A percentile compares a stretch with the other conserved stretches of the same genome.
phyloP scores from a whole-genome alignment of 1,284 basidiomycete species.

The Irpex lacteus region DNA sequence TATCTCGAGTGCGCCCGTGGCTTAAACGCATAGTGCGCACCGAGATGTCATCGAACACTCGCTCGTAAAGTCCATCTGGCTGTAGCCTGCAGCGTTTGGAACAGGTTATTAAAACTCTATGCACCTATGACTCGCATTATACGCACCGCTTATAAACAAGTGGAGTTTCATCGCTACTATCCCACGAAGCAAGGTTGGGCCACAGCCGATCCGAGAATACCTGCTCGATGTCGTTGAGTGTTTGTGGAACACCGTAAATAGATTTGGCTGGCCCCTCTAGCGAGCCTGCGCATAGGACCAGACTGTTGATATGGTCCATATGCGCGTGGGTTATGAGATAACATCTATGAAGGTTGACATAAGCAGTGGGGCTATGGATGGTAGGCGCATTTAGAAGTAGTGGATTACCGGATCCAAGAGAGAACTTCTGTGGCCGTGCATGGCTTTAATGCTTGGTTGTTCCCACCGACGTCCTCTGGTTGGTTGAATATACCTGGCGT shows the following conservation, averaged over 20 bases:
- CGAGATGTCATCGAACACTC: conserved; percentile 53
- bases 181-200: conserved; percentile 80
- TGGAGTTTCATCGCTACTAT: conserved; percentile 55
- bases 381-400: background rate
- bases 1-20: conserved; percentile 56
- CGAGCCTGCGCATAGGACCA: conserved; percentile 75
- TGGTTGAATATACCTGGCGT: conserved; percentile 52
- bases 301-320: conserved; percentile 76
- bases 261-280: conserved; percentile 59
- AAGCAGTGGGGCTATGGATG: background rate
- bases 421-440: conserved; percentile 53
- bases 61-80: conserved; percentile 46
- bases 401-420: conserved; percentile 50
- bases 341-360: conserved; percentile 38
- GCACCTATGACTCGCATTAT: background rate
- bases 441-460: background rate
- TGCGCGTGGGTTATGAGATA: conserved; percentile 82
- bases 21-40: conserved; percentile 67
- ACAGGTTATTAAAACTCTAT: too few relatives aligned
- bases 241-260: conserved; percentile 60
- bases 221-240: conserved; percentile 65
- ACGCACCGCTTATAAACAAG: conserved; percentile 52
- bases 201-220: conserved; percentile 80
- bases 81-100: conserved; percentile 22
- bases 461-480: conserved; percentile 13